Base-by-base conservation (phyloP, 1,139 yeast species). In the Pichia sp. region DNA sequence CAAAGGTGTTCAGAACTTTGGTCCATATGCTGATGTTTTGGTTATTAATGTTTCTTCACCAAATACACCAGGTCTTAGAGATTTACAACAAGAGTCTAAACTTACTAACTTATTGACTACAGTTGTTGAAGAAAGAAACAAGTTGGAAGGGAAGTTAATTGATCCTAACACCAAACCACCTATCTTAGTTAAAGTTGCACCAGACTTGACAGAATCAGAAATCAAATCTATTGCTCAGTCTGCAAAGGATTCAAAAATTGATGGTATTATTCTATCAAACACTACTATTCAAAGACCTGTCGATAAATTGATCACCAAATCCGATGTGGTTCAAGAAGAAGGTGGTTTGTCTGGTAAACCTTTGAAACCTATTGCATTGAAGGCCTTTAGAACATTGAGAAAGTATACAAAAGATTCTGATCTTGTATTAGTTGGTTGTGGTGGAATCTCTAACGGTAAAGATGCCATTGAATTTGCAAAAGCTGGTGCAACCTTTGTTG, bases 331-430 rank as follows among this genome's bases (percentile, higher is more conserved):
- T 21, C 52, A 62, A 33, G 83, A 89, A 62, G 64, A 78, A 5
- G 98, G 98, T 43, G 98, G 98, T 0, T 71, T 89, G 32, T 84
- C 95, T 1, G 98, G 98, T 20, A 74, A 74, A 44, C 97, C 97
- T n/a, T 70, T 89, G 46, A 89, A 89, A 62, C 91, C 89, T 34
- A 69, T 76, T 45, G 70, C 96, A 1, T 66, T 89, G 45, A 64
- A 74, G 49, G 94, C 95, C 0, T 69, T 89, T 53, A 71, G 69
- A 48, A 63, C 74, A 3, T 75, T 91, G 52, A 75, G 89, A 44
- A 79, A 83, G 56, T 72, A 84, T 58, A 75, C 95, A 36, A 85
- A 86, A 53, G 85, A 77, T 47, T 70, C 79, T 8, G 67, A 74
- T 40, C 63, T 88, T 48, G 85, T 88, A 1, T 71, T 89, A 38